These are phyloP conservation scores for Ligustrum vulgare DNA, from an alignment of 257 asterid species.

Conservation along the genomic window DNA sequence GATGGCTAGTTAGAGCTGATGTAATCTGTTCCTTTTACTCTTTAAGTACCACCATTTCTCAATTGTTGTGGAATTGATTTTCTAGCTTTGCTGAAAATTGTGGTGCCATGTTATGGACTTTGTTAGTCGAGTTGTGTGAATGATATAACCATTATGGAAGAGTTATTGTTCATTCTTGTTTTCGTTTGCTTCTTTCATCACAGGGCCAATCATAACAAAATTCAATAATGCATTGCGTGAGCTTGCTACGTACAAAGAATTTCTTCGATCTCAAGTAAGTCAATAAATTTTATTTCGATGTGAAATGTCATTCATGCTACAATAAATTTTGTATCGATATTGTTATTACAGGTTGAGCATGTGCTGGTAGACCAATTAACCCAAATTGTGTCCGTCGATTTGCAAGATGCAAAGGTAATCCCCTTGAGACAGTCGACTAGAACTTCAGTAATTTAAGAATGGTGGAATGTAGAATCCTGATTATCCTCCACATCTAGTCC, in stretches of 20 bases:
- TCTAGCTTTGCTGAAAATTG: not conserved
- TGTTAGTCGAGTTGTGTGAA: not conserved
- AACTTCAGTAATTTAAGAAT: conserved; percentile 13
- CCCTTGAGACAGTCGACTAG: conserved; percentile 8
- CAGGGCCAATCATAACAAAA: conserved; percentile 91
- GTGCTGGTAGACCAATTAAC: conserved; percentile 90
- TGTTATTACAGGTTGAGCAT: conserved; percentile 80
- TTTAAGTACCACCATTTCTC: conserved; percentile 5
- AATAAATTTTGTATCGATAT: too few relatives aligned
- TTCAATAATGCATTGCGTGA: conserved; percentile 72
- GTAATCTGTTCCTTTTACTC: not conserved
- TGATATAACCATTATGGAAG: not conserved
- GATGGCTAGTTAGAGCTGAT: not conserved
- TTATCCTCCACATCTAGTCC: conserved; percentile 2
- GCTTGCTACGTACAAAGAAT: conserved; percentile 92
- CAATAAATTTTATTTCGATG: conserved; percentile 20
- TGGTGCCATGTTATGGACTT: not conserved
- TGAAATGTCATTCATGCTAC: conserved; percentile 7
- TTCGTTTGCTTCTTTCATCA: conserved; percentile 28
- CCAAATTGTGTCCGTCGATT: conserved; percentile 77
- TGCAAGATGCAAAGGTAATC: conserved; percentile 92
- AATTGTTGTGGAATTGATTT: conserved; percentile 9
- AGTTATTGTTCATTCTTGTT: conserved; percentile 10
- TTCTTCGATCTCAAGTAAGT: conserved; percentile 92
- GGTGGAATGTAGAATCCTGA: conserved; percentile 1